Conservation (phyloP, 768 basidiomycete genomes). For the Neoboletus magnificus region DNA sequence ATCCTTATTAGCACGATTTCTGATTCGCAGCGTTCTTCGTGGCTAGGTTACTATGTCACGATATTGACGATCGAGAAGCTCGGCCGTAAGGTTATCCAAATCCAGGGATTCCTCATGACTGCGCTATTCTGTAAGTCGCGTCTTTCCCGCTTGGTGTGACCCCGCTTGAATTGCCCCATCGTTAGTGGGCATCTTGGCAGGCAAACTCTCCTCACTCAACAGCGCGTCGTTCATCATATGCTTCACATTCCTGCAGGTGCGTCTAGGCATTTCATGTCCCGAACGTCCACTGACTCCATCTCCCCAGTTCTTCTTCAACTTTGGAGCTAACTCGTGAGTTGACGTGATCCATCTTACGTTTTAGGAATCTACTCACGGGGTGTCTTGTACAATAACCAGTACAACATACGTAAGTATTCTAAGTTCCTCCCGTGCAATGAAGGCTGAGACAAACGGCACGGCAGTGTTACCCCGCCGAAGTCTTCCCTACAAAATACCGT, state of each 20-base stretch:
- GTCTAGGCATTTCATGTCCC: background rate
- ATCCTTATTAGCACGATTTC: background rate
- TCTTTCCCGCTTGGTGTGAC: background rate
- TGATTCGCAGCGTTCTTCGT: background rate
- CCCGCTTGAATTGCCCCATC: background rate
- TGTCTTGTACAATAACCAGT: constrained; percentile 22
- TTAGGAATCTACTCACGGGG: background rate
- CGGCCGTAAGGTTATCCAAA: constrained; percentile 72
- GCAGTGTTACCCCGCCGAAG: constrained; percentile 71
- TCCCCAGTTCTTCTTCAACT: constrained; percentile 73
- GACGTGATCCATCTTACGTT: background rate
- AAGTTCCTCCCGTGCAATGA: no score
- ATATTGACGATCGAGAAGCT: constrained; percentile 68
- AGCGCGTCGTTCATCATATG: constrained; percentile 63
- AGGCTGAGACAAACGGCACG: constrained; percentile 1
- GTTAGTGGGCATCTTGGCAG: constrained; percentile 66
- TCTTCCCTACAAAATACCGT: constrained; percentile 75
- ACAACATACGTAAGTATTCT: constrained; percentile 47
- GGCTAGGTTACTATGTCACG: constrained; percentile 63
- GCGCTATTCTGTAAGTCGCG: constrained; percentile 56
- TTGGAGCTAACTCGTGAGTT: constrained; percentile 65
- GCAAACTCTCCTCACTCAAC: constrained; percentile 53
- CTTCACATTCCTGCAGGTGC: constrained; percentile 65
- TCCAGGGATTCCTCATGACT: constrained; percentile 70
- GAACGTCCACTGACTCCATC: background rate